Evolutionary conservation across 2,329 filamentous ascomycete genomes (phyloP), one percentile per base, ranked within the genome.

Genomic region (Fusarium gaditjirri): DNA sequence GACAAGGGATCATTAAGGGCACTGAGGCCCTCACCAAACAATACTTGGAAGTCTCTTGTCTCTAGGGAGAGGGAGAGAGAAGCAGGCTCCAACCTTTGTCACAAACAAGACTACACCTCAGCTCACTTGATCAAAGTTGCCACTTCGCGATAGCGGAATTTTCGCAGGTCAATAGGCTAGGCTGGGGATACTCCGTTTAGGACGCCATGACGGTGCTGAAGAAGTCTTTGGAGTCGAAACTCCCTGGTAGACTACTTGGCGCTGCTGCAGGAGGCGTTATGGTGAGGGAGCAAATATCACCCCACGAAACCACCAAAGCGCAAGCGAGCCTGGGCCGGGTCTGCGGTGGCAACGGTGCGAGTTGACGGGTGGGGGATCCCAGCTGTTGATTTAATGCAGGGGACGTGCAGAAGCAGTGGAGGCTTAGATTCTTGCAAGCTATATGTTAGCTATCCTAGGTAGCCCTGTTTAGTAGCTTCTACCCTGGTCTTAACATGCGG

Each of bases 321-420:
- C 57, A 76, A 77, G 75, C 75, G 73, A 76, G 73, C 70, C 56
- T 65, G 49, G 64, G 61, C 73, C 68, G 52, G 72, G 43, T 60
- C 61, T 64, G 53, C 75, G 75, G 74, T 77, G 75, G 67, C 55
- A 52, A 70, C 75, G 75, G 75, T 77, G 68, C 68, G 73, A 75
- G 67, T 63, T 66, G 56, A 59, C 52, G 59, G 66, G 70, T 55
- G 64, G 65, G 75, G 49, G 72, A 69, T 71, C 61, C 71, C 55
- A 68, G 54, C 64, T 71, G 65, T 73, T 77, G 67, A 64, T 68
- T 62, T 70, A 74, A 73, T 67, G 72, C 74, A 75, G 75, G 75
- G 74, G 70, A 65, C 61, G 54, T 54, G 59, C 50, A 57, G 54
- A 57, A 57, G 41, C 39, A 58, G 72, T 47, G 57, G 64, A 68